A percentile compares a stretch with the other conserved stretches of the same genome.
Evolutionary conservation across 495 filamentous ascomycete genomes (phyloP).

Genomic region (Penicillium waksmanii): DNA sequence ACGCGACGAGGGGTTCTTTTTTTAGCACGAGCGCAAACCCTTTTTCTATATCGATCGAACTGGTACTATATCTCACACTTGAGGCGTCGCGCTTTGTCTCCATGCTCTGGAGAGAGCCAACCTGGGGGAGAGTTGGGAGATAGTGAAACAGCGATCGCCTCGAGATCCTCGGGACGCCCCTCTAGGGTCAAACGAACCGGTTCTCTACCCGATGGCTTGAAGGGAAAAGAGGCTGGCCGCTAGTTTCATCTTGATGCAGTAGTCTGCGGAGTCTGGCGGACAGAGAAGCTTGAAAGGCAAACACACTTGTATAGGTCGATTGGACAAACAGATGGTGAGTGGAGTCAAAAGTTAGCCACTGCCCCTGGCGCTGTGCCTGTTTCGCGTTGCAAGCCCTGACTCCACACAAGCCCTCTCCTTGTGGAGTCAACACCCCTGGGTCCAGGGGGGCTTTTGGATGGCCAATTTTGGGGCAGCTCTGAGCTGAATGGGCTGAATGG

Average conservation of each 20-base stretch:
- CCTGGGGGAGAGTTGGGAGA: neutral
- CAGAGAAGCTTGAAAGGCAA: constrained; percentile 21
- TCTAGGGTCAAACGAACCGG: constrained; percentile 26
- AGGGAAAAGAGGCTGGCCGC: constrained; percentile 8
- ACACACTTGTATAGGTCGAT: neutral
- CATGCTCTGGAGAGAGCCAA: neutral
- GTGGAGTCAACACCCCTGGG: constrained; percentile 5
- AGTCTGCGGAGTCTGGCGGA: constrained; percentile 21
- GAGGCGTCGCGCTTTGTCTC: constrained; percentile 14
- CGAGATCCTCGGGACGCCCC: constrained; percentile 12
- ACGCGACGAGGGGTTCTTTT: neutral
- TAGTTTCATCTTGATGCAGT: constrained; percentile 21
- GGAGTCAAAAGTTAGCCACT: neutral
- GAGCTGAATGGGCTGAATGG: constrained; percentile 11
- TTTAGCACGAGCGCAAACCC: constrained; percentile 8
- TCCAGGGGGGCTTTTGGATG: neutral
- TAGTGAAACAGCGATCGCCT: constrained; percentile 31
- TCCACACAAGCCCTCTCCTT: constrained; percentile 5
- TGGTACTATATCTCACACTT: constrained; percentile 21
- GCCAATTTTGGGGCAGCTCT: neutral
- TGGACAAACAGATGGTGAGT: neutral
- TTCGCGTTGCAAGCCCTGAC: neutral
- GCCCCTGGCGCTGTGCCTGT: constrained; percentile 6
- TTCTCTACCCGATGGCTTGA: constrained; percentile 17
- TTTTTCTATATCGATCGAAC: constrained; percentile 10